A percentile compares a stretch with the other conserved stretches of the same genome.
Evolutionary conservation across 2,329 filamentous ascomycete genomes (phyloP).

Genomic region (Claviceps arundinis): DNA sequence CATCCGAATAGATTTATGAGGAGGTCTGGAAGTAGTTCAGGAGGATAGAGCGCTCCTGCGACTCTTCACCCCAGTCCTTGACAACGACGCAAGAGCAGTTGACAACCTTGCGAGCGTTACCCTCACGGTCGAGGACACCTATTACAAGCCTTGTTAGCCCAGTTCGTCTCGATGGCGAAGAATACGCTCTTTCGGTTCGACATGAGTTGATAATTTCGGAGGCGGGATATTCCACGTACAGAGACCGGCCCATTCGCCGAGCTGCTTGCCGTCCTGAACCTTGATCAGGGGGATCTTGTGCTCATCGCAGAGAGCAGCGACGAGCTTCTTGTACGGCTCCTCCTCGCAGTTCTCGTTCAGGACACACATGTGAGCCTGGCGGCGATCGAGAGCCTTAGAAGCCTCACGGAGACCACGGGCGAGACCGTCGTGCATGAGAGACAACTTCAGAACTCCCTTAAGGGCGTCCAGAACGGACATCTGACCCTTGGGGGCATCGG

Average conservation of each 20-base stretch:
- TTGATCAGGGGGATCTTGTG: constrained; percentile 99
- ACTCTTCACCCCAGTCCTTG: constrained; percentile 99
- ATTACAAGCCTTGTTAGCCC: constrained; percentile 17
- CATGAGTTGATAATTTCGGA: too few relatives aligned
- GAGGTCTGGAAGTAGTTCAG: constrained; percentile 99
- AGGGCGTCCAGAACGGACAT: constrained; percentile 98
- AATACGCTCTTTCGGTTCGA: too few relatives aligned
- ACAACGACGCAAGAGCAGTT: constrained; percentile 99
- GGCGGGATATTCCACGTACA: constrained; percentile 51
- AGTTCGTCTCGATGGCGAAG: background rate
- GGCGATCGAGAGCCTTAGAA: constrained; percentile 95
- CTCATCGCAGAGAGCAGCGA: constrained; percentile 96
- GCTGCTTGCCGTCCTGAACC: constrained; percentile 98
- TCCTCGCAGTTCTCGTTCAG: constrained; percentile 99
- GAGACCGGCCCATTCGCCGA: constrained; percentile 99
- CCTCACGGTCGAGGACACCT: constrained; percentile 98
- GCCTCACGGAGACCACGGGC: constrained; percentile 97
- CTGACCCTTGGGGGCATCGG: constrained; percentile 81
- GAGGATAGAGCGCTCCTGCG: constrained; percentile 94
- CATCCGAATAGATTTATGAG: constrained; percentile 34
- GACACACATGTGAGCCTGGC: constrained; percentile 99
- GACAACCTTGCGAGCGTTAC: constrained; percentile 99
- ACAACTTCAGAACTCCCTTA: constrained; percentile 97
- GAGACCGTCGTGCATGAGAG: constrained; percentile 98
- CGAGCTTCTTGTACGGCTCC: constrained; percentile 99